A percentile compares a stretch with the other conserved stretches of the same genome.
These are phyloP conservation scores for Coemansia sp. DNA, from an alignment of 192 early-diverging fungal species.

Conservation along the genomic window DNA sequence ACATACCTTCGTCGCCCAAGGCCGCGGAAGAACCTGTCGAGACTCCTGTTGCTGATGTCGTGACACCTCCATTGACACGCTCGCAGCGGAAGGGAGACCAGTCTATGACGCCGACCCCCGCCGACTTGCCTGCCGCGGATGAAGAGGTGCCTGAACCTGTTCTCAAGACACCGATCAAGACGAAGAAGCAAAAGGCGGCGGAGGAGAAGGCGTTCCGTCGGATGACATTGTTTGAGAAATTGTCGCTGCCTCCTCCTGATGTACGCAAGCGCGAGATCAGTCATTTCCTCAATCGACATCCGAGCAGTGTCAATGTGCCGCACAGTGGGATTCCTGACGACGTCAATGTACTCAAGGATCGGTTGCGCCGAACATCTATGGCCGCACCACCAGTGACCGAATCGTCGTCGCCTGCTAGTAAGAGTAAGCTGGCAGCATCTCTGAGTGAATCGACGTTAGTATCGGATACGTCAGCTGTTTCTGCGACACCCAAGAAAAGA, in stretches of 20 bases:
- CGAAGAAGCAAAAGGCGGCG: not conserved
- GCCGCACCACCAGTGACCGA: not conserved
- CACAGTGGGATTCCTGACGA: conserved; percentile 31
- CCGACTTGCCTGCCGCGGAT: not conserved
- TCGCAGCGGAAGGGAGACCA: not conserved
- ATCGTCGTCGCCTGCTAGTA: not conserved
- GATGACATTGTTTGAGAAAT: conserved; percentile 45
- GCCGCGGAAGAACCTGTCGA: not conserved
- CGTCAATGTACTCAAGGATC: conserved; percentile 25
- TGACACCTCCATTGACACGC: not conserved
- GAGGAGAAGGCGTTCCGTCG: conserved; percentile 12
- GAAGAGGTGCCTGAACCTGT: not conserved
- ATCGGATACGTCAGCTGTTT: not conserved
- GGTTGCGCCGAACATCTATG: conserved; percentile 17
- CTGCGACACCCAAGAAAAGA: conserved; percentile 10
- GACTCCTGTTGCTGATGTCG: not conserved
- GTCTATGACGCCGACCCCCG: not conserved
- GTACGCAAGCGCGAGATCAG: conserved; percentile 20
- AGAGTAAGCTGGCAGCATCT: not conserved
- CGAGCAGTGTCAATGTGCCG: not conserved
- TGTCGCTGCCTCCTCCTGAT: conserved; percentile 49
- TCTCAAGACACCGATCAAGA: not conserved
- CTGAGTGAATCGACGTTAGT: not conserved
- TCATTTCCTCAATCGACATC: not conserved
- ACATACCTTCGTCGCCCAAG: not conserved